Evolutionary conservation across 2,329 filamentous ascomycete species (phyloP).

Genomic region (Madurella fahalii): DNA sequence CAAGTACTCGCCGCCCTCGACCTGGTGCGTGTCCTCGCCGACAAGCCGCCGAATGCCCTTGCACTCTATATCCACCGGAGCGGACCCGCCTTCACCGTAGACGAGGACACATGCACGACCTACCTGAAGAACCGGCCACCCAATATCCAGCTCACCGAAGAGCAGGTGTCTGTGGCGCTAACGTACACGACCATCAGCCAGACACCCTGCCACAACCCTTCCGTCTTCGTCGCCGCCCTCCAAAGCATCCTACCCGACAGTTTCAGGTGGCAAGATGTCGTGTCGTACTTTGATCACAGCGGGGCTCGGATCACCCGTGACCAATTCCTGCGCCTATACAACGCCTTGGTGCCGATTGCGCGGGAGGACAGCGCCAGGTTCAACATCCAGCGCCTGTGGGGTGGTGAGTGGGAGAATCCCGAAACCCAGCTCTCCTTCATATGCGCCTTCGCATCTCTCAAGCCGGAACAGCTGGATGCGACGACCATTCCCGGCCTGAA

Average conservation of each 20-base stretch:
- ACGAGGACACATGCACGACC: slow-evolving; percentile 60
- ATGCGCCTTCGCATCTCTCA: slow-evolving; percentile 75
- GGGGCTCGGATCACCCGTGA: slow-evolving; percentile 69
- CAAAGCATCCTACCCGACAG: slow-evolving; percentile 57
- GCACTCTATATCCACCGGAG: slow-evolving; percentile 67
- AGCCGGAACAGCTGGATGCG: slow-evolving; percentile 72
- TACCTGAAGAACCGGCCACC: slow-evolving; percentile 51
- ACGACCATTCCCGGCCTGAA: slow-evolving; percentile 79
- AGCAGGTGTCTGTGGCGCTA: slow-evolving; percentile 77
- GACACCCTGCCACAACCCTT: slow-evolving; percentile 49
- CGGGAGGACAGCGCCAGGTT: slow-evolving; percentile 56
- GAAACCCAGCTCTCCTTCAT: slow-evolving; percentile 93
- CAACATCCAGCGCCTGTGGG: slow-evolving; percentile 87
- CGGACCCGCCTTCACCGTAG: slow-evolving; percentile 71
- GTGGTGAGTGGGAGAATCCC: slow-evolving; percentile 79
- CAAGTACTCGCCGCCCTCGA: slow-evolving; percentile 68
- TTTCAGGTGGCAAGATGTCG: slow-evolving; percentile 68
- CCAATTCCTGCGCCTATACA: slow-evolving; percentile 80
- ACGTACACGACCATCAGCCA: slow-evolving; percentile 61
- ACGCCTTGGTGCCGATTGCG: slow-evolving; percentile 71
- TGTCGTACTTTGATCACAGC: slow-evolving; percentile 76
- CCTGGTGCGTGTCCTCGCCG: slow-evolving; percentile 61
- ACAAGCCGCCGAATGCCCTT: slow-evolving; percentile 53
- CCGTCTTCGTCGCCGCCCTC: slow-evolving; percentile 58
- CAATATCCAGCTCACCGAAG: slow-evolving; percentile 65